Percentiles rank a stretch among this genome's conserved stretches.
Evolutionary conservation across 257 asterid genomes (phyloP).

Genomic region (Mitragyna speciosa): DNA sequence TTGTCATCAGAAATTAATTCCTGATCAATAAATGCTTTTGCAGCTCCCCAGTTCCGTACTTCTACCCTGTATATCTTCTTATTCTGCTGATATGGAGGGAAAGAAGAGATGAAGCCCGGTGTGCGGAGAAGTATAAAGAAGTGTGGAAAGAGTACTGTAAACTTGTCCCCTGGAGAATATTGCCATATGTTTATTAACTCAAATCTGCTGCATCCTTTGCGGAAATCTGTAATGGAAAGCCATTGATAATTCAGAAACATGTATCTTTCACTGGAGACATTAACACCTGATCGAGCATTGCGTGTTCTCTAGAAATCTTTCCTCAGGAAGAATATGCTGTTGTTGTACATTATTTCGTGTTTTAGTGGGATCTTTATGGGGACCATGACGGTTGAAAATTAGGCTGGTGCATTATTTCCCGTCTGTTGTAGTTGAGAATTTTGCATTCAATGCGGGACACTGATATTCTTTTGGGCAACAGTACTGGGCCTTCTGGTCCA

Average conservation of each 20-base stretch:
- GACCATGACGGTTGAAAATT: too few relatives aligned
- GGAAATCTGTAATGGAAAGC: too few relatives aligned
- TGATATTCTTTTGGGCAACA: too few relatives aligned
- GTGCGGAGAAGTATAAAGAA: constrained; percentile 89
- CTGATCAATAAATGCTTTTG: constrained; percentile 10
- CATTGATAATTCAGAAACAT: too few relatives aligned
- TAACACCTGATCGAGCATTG: background rate
- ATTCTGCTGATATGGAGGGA: constrained; percentile 92
- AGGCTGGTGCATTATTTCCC: too few relatives aligned
- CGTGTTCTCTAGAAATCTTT: background rate
- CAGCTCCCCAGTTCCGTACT: constrained; percentile 90
- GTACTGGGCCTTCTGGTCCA: too few relatives aligned
- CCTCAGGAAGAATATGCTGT: background rate
- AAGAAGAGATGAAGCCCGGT: constrained; percentile 93
- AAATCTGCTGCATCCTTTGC: too few relatives aligned
- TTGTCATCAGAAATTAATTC: background rate
- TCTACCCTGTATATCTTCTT: constrained; percentile 88
- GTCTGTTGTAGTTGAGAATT: too few relatives aligned
- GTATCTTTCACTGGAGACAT: too few relatives aligned
- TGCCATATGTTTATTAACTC: constrained; percentile 67
- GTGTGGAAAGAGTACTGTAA: constrained; percentile 82
- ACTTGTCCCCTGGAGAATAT: constrained; percentile 87
- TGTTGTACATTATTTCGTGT: constrained; percentile 13
- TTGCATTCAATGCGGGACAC: too few relatives aligned
- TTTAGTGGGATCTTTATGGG: too few relatives aligned